These are phyloP conservation scores for Chlorella sp. DNA, from an alignment of 139 green algal genomes.

Conservation along the genomic window DNA sequence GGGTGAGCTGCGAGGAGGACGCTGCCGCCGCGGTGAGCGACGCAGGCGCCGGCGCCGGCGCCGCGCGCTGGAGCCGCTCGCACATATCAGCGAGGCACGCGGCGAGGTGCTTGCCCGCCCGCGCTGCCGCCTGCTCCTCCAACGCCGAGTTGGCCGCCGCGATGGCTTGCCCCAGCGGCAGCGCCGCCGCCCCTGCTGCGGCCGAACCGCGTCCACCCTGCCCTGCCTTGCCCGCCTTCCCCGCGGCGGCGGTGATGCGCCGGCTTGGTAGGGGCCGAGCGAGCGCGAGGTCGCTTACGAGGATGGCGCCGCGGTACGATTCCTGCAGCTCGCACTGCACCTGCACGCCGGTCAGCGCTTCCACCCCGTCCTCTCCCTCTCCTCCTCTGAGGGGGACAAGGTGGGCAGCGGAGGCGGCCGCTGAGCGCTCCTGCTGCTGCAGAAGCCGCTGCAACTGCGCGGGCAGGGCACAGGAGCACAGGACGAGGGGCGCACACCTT, in stretches of 20 bases:
- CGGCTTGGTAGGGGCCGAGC: background rate
- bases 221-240: no score
- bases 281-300: background rate
- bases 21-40: no score
- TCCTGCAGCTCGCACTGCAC: background rate
- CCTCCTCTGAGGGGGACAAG: no score
- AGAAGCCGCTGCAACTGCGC: no score
- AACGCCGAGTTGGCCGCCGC: background rate
- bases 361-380: no score
- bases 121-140: background rate
- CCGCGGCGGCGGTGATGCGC: background rate
- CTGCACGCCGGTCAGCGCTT: no score
- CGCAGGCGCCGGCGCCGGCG: background rate
- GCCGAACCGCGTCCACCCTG: no score
- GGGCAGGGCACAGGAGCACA: no score
- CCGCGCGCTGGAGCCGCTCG: background rate
- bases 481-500: background rate
- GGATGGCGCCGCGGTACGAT: background rate
- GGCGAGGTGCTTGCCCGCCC: background rate
- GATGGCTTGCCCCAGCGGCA: background rate
- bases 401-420: background rate
- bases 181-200: background rate
- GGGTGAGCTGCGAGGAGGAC: no score
- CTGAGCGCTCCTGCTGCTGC: background rate
- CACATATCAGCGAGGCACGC: constrained; percentile 2